Evolutionary conservation across 129 eudicot species (phyloP).

Genomic region (Flaveria linearis): DNA sequence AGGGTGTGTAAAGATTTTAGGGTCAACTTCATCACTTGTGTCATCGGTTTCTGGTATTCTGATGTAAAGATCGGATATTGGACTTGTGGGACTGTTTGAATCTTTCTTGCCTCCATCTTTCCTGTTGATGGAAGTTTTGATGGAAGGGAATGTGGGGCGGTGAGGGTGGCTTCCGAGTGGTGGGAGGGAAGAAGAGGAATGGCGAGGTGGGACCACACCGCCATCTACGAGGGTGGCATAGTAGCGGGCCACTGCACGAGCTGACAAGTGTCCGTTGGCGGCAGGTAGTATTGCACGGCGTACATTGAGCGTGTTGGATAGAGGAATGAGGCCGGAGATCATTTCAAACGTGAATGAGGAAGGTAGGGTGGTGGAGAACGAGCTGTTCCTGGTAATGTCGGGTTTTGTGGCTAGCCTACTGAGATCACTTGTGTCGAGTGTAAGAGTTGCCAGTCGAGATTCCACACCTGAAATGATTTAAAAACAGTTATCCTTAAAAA

Average conservation of each 20-base stretch:
- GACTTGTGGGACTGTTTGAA: constrained; percentile 19
- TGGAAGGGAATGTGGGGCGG: constrained; percentile 55
- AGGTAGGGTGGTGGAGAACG: constrained; percentile 44
- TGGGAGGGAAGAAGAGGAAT: constrained; percentile 63
- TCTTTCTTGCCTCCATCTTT: constrained; percentile 35
- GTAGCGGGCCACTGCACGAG: constrained; percentile 96
- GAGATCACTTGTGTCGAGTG: constrained; percentile 68
- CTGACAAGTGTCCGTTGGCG: constrained; percentile 93
- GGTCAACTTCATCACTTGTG: not conserved
- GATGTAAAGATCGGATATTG: constrained; percentile 36
- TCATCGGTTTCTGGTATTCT: constrained; percentile 44
- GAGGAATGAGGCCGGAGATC: constrained; percentile 58
- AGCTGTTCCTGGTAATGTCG: constrained; percentile 32
- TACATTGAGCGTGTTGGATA: constrained; percentile 65
- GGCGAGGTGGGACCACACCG: constrained; percentile 68
- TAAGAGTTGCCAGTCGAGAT: constrained; percentile 87
- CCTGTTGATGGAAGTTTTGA: constrained; percentile 29
- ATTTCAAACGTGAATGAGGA: constrained; percentile 61
- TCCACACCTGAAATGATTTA: constrained; percentile 65
- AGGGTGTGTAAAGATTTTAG: constrained; percentile 50
- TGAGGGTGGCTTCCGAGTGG: constrained; percentile 87
- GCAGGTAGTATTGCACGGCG: constrained; percentile 95
- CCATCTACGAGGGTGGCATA: constrained; percentile 82
- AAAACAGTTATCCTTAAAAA: not conserved
- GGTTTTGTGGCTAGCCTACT: constrained; percentile 40